Evolutionary conservation across 306 rosid species (phyloP), one percentile per base, ranked within the genome.

Genomic region (Ceratonia siliqua): DNA sequence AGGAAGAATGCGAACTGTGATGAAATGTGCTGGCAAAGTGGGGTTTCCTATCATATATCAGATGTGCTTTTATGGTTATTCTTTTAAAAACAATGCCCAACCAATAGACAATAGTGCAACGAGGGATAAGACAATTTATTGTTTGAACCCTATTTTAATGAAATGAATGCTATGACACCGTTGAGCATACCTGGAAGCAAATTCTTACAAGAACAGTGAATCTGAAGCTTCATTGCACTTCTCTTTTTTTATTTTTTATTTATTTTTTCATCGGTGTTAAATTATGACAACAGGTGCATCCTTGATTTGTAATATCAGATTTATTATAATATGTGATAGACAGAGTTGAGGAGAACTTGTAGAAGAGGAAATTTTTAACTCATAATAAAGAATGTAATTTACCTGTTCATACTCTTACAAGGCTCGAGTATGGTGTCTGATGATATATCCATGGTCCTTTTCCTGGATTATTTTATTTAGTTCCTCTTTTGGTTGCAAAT

Each of bases 381-480:
- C 18, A 17, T 25, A 2, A 24, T 63, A 30, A 62, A 52, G 49
- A 17, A 50, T 74, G 27, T 24, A 61, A 50, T 21, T 69, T 58
- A 64, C 36, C 68, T 3, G 5, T 46, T 55, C 39, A 14, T 21
- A 36, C 75, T 20, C 63, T 71, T 48, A 46, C 20, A 28, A 36
- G 70, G 62, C 17, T 56, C 12, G 67, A 56, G 24, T 71, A 71
- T 24, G 27, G 21, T 64, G 52, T n/a, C n/a, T n/a, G n/a, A n/a
- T n/a, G n/a, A n/a, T n/a, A 57, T 58, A 49, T 46, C 63, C 52
- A 21, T 17, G 5, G 24, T 70, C 55, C 67, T 38, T 72, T 59
- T 61, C 17, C 28, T 50, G 71, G 25, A 43, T 59, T 80, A 28
- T 72, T 70, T 59, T 80, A 28, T 72, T 70, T 76, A 36, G 52